Conservation (phyloP, 2,329 filamentous ascomycete genomes). For the Fusarium oligoseptatum region DNA sequence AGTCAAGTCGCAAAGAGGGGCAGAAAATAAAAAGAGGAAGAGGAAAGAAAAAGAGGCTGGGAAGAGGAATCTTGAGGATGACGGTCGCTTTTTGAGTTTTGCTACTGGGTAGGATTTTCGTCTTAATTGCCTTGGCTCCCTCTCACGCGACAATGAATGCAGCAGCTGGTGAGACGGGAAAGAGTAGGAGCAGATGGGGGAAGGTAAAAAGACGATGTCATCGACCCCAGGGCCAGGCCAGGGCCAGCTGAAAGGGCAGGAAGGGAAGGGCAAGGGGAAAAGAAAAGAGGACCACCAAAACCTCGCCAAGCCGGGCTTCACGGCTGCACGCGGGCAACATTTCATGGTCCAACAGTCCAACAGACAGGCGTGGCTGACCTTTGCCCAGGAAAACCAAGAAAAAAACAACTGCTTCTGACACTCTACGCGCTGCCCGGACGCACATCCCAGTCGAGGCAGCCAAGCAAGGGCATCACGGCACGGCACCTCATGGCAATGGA, state of each 20-base stretch:
- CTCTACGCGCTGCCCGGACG: background rate
- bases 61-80: constrained; percentile 12
- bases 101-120: background rate
- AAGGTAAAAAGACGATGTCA: constrained; percentile 31
- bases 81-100: constrained; percentile 9
- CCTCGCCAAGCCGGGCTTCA: constrained; percentile 36
- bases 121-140: constrained; percentile 27
- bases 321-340: constrained; percentile 21
- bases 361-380: background rate
- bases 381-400: constrained; percentile 12
- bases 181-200: background rate
- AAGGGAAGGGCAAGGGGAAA: background rate
- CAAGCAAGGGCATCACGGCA: constrained; percentile 19
- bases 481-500: constrained; percentile 4
- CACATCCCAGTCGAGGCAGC: background rate
- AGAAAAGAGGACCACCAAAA: constrained; percentile 17
- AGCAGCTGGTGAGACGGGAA: constrained; percentile 19
- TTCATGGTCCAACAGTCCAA: constrained; percentile 16
- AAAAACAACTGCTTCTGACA: constrained; percentile 4
- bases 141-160: constrained; percentile 32
- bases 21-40: background rate
- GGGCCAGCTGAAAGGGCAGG: background rate
- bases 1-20: background rate
- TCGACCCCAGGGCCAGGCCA: constrained; percentile 4
- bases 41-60: background rate